Conservation (phyloP, 148 eudicot species). For the Rhododendron molle region DNA sequence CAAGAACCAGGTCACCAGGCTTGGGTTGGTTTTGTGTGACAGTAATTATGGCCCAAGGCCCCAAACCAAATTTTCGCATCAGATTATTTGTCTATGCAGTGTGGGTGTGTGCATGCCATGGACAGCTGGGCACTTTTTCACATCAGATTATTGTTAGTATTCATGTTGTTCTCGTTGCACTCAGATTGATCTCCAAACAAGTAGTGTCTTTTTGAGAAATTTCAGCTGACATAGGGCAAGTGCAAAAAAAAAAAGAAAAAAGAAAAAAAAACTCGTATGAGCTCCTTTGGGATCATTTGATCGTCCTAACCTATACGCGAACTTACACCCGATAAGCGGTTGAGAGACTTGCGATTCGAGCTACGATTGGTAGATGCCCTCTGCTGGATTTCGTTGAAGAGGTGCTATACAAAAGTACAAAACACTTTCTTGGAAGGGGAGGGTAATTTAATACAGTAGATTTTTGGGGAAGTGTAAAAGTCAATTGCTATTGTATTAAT, state of each 20-base stretch:
- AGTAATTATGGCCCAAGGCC: background rate
- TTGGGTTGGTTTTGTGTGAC: background rate
- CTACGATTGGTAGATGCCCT: too few relatives aligned
- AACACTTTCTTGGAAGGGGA: too few relatives aligned
- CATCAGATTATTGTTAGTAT: background rate
- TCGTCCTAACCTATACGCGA: background rate
- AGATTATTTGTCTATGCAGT: background rate
- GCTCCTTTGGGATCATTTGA: background rate
- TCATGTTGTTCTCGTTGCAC: background rate
- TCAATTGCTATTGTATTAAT: too few relatives aligned
- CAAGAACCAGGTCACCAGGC: background rate
- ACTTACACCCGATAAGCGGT: too few relatives aligned
- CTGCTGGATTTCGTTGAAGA: too few relatives aligned
- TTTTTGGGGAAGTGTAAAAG: too few relatives aligned
- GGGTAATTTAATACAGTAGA: too few relatives aligned
- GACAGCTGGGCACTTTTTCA: background rate
- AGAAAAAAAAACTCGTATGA: background rate
- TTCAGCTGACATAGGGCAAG: background rate
- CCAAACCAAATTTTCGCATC: background rate
- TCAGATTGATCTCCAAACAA: background rate
- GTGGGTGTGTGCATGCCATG: background rate
- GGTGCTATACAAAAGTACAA: too few relatives aligned
- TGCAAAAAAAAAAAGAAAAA: background rate
- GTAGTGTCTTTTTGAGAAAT: background rate
- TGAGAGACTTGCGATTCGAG: too few relatives aligned